Evolutionary conservation across 139 green algal species (phyloP), one percentile per base, ranked within the genome.

Genomic region (Chlorella sp.): DNA sequence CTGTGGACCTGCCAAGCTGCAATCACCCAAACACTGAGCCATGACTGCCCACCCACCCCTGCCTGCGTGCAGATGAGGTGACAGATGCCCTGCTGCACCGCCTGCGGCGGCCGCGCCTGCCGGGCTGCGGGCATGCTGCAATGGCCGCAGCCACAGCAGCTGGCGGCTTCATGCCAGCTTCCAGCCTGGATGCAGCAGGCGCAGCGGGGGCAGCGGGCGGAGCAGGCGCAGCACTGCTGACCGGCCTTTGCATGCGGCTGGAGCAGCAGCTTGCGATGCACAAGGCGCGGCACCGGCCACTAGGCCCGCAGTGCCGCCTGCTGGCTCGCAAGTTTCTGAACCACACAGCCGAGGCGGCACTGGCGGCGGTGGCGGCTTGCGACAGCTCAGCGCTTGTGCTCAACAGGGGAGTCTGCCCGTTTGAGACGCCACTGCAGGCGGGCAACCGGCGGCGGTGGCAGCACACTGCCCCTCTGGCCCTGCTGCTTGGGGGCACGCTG

Each of bases 301-400:
- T 83, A 41, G 78, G 78, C 1, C 62, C 62, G 2, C 40, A 48
- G 30, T 83, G 78, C 78, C 67, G 48, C 41, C 30, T 83, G 19
- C 48, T 83, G 62, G 78, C 78, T 24, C 78, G 78, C 78, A 83
- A 83, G 78, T 83, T 83, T 30, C 13, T 58, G 11, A 64, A 58
- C 60, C 9, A 22, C 28, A 83, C 78, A 24, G 62, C 41, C 3
- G 44, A 32, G 22, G 44, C 44, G 28, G 73, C 73, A 3, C 73
- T 79, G 28, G 73, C 73, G 26, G 73, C 73, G 44, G 17, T 79
- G 73, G 73, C 73, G 0, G 44, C 73, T 7, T 79, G 73, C 73
- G 44, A 62, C 73, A 79, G 73, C 44, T 28, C 73, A 38, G 30
- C 44, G 5, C 73, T 65, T 3, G n/a, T 79, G 14, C 73, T 79